These are phyloP conservation scores for Aaosphaeria arxii DNA, from an alignment of 2,329 filamentous ascomycete species.

Conservation along the genomic window DNA sequence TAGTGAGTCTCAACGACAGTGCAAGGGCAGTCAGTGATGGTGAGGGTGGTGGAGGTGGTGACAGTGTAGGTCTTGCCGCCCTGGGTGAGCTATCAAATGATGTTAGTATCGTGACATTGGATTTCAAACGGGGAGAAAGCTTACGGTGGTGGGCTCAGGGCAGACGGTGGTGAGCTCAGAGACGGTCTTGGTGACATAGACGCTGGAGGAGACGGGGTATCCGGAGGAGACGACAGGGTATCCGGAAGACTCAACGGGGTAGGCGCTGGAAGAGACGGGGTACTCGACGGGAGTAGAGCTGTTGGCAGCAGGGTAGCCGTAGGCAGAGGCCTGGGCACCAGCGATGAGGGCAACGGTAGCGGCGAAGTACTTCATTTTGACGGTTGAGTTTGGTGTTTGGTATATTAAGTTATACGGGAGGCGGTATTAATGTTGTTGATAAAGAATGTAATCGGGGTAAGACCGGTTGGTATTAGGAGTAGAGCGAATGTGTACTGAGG, in stretches of 20 bases:
- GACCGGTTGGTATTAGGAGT: slow-evolving; percentile 32
- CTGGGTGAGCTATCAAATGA: slow-evolving; percentile 10
- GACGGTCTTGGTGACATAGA: slow-evolving; percentile 26
- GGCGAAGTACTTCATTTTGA: slow-evolving; percentile 39
- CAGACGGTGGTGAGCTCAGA: slow-evolving; percentile 24
- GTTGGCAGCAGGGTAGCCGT: background rate
- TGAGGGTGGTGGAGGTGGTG: slow-evolving; percentile 28
- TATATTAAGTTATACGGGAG: slow-evolving; percentile 29
- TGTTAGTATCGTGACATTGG: no score
- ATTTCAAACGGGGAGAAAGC: no score
- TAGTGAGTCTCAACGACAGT: slow-evolving; percentile 9
- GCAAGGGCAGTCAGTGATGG: slow-evolving; percentile 26
- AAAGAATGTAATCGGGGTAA: slow-evolving; percentile 42
- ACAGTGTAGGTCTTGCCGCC: slow-evolving; percentile 32
- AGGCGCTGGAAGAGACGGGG: background rate
- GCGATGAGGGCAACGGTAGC: slow-evolving; percentile 30
- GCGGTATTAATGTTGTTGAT: slow-evolving; percentile 19
- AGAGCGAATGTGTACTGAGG: slow-evolving; percentile 38
- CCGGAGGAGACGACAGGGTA: background rate
- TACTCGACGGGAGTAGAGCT: background rate
- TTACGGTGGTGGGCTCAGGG: slow-evolving; percentile 13
- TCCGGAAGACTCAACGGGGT: background rate
- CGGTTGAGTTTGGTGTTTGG: slow-evolving; percentile 28
- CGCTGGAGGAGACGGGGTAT: background rate
- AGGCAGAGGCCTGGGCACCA: slow-evolving; percentile 16